phyloP scores from a whole-genome alignment of 768 basidiomycete genomes.

The Suillus cothurnatus region DNA sequence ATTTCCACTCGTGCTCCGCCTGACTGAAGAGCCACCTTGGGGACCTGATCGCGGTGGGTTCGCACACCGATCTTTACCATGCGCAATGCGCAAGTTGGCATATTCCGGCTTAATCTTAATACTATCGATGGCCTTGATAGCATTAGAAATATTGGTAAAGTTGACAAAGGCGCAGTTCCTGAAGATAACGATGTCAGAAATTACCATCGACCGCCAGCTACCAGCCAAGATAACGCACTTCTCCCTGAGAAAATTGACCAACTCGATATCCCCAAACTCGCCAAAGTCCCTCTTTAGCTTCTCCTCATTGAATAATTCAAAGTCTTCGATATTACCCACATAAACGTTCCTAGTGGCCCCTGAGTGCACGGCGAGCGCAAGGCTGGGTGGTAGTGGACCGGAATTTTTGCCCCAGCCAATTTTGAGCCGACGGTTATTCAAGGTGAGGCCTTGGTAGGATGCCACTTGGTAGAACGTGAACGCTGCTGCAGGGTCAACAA shows the following conservation, averaged over 20 bases:
- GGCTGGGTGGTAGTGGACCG: conserved; percentile 79
- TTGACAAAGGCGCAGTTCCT: conserved; percentile 97
- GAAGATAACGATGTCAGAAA: conserved; percentile 5
- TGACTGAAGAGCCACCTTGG: conserved; percentile 61
- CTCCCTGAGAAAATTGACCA: conserved; percentile 94
- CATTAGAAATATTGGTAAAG: conserved; percentile 93
- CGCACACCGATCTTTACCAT: conserved; percentile 95
- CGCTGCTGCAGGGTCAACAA: conserved; percentile 91
- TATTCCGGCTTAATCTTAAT: conserved; percentile 94
- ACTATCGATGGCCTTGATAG: conserved; percentile 97
- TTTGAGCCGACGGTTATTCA: conserved; percentile 94
- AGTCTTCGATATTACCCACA: conserved; percentile 94
- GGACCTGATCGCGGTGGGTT: conserved; percentile 87
- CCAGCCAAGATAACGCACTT: conserved; percentile 50
- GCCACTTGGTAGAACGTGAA: conserved; percentile 95
- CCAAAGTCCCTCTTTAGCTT: conserved; percentile 91
- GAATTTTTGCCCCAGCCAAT: conserved; percentile 98
- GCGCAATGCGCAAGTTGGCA: conserved; percentile 83
- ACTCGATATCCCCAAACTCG: conserved; percentile 95
- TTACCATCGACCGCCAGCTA: conserved; percentile 5
- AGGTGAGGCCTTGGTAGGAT: conserved; percentile 82
- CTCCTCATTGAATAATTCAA: conserved; percentile 88
- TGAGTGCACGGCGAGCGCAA: conserved; percentile 86
- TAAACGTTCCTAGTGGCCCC: conserved; percentile 98
- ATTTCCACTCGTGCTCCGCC: conserved; percentile 49